Conservation (phyloP, 192 early-diverging fungal species). For the Coemansia erecta region DNA sequence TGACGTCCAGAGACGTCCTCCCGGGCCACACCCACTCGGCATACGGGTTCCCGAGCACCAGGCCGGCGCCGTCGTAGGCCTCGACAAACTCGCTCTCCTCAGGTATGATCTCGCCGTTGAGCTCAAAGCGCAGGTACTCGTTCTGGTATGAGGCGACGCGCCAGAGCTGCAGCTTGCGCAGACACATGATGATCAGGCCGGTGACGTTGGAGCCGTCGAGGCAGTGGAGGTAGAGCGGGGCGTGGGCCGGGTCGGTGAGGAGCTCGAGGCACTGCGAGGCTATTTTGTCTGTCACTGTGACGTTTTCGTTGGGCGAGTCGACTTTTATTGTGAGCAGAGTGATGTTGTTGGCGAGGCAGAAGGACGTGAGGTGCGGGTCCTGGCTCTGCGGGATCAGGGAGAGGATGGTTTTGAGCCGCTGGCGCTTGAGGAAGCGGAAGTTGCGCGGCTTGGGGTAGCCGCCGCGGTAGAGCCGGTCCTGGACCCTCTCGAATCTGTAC, state of each 20-base stretch:
- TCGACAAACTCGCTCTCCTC: slow-evolving; percentile 57
- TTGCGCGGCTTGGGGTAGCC: slow-evolving; percentile 87
- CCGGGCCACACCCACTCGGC: slow-evolving; percentile 47
- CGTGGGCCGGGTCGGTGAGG: slow-evolving; percentile 68
- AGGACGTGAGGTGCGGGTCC: slow-evolving; percentile 58
- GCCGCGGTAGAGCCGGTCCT: slow-evolving; percentile 81
- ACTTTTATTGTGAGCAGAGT: slow-evolving; percentile 66
- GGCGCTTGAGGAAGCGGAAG: slow-evolving; percentile 78
- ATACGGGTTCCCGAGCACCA: slow-evolving; percentile 38
- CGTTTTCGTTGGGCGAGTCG: slow-evolving; percentile 82
- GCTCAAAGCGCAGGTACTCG: slow-evolving; percentile 69
- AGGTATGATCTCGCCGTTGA: slow-evolving; percentile 51
- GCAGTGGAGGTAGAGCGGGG: slow-evolving; percentile 88
- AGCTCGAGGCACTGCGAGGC: slow-evolving; percentile 69
- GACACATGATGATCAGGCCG: slow-evolving; percentile 75
- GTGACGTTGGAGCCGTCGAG: slow-evolving; percentile 87
- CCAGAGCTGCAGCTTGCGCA: slow-evolving; percentile 93
- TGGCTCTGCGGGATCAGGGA: slow-evolving; percentile 79
- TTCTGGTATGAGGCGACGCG: slow-evolving; percentile 64
- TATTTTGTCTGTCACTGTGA: slow-evolving; percentile 75
- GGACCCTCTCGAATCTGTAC: slow-evolving; percentile 82
- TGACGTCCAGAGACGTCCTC: slow-evolving; percentile 3
- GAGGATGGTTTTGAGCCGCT: slow-evolving; percentile 68
- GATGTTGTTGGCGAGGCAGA: slow-evolving; percentile 67
- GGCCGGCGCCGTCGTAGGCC: slow-evolving; percentile 19